These are phyloP conservation scores for Przewalskia tangutica DNA, from an alignment of 257 asterid genomes.

Conservation along the genomic window DNA sequence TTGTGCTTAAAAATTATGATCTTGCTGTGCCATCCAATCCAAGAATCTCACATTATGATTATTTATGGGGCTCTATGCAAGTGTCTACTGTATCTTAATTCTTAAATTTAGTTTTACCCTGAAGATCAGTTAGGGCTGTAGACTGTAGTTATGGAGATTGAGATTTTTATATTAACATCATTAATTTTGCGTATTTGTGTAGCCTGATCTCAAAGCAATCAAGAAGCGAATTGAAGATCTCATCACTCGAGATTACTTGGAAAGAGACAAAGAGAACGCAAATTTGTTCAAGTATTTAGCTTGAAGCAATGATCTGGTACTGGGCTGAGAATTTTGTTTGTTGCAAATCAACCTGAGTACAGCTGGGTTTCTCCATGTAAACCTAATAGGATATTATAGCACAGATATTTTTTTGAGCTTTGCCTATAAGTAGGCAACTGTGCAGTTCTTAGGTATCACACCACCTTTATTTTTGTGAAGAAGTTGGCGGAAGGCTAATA, in stretches of 20 bases:
- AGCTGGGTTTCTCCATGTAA: not conserved
- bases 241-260: conserved; percentile 37
- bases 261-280: conserved; percentile 37
- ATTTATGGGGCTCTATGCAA: not conserved
- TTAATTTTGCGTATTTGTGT: conserved; percentile 10
- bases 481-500: not conserved
- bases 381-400: not conserved
- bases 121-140: not conserved
- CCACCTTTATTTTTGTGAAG: not conserved
- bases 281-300: conserved; percentile 38
- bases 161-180: not conserved
- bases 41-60: not conserved
- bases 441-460: not conserved
- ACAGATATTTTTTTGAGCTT: not conserved
- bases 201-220: conserved; percentile 46
- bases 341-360: not conserved
- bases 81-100: not conserved
- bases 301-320: conserved; percentile 3
- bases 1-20: not conserved
- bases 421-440: not conserved
- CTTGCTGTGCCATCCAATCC: not conserved
- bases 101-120: not conserved
- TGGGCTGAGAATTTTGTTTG: not conserved
- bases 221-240: conserved; percentile 50
- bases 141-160: not conserved